These are phyloP conservation scores for Annona squamosa DNA, from an alignment of 164 flowering plant genomes.

Conservation along the genomic window DNA sequence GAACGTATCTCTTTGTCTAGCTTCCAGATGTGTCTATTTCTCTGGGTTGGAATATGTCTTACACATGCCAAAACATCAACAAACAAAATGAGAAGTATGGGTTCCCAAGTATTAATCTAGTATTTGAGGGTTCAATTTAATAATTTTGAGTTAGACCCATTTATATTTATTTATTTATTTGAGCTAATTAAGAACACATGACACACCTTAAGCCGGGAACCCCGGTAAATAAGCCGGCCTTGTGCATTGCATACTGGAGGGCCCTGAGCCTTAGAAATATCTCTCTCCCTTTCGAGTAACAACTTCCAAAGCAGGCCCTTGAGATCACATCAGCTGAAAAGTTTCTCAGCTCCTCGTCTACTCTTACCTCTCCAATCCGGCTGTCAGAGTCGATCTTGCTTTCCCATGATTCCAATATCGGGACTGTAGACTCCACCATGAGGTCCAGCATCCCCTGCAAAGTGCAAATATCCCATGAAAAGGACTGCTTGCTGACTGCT, in stretches of 20 bases:
- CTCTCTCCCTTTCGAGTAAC: constrained; percentile 16
- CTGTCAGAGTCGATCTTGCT: constrained; percentile 19
- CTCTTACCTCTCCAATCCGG: constrained; percentile 25
- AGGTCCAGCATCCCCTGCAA: constrained; percentile 33
- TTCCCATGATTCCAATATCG: constrained; percentile 37
- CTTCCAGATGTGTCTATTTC: constrained; percentile 34
- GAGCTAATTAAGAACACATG: too few species aligned
- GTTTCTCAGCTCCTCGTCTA: constrained; percentile 30
- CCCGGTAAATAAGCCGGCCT: constrained; percentile 15
- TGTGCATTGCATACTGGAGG: constrained; percentile 23
- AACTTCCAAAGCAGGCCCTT: constrained; percentile 27
- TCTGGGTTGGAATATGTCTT: constrained; percentile 34
- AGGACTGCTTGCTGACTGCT: too few species aligned
- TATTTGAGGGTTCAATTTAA: neutral
- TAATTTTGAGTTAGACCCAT: neutral
- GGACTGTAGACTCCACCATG: constrained; percentile 29
- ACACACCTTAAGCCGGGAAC: constrained; percentile 32
- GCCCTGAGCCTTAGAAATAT: constrained; percentile 20
- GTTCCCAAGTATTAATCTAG: neutral
- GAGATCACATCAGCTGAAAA: constrained; percentile 32
- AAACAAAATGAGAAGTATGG: neutral
- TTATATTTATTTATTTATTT: too few species aligned
- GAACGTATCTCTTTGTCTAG: constrained; percentile 30
- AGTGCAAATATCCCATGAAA: constrained; percentile 14
- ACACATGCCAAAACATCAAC: neutral